These are phyloP conservation scores for Ceratobasidium sp. DNA, from an alignment of 1,284 basidiomycete species.

Conservation along the genomic window DNA sequence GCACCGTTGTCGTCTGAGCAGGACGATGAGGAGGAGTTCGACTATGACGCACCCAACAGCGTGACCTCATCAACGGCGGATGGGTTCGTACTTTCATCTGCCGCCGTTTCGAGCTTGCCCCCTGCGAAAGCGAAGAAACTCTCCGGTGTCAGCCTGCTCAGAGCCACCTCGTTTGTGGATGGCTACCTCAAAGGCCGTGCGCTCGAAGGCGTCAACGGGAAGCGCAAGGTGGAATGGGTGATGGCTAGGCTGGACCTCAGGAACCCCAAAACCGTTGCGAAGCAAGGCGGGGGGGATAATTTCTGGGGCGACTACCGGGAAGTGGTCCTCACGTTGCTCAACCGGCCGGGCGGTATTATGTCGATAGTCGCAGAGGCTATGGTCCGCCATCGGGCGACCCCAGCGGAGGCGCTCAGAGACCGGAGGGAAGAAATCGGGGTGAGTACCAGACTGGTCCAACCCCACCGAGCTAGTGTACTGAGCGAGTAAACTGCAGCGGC, in stretches of 20 bases:
- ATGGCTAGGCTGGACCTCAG: background rate
- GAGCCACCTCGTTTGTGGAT: too few species aligned
- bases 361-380: background rate
- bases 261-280: too few species aligned
- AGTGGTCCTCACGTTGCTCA: slow-evolving; percentile 1
- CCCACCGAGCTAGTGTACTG: background rate
- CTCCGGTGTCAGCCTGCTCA: too few species aligned
- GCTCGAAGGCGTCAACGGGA: too few species aligned
- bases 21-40: background rate
- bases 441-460: background rate
- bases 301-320: background rate
- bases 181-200: too few species aligned
- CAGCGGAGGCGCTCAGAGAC: background rate
- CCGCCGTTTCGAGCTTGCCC: too few species aligned
- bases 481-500: background rate
- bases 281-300: too few species aligned
- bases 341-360: background rate
- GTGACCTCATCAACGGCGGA: too few species aligned
- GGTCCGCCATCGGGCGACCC: background rate
- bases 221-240: too few species aligned
- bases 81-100: too few species aligned
- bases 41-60: too few species aligned
- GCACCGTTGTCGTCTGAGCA: background rate
- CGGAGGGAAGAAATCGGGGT: background rate
- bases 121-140: too few species aligned